phyloP scores from a whole-genome alignment of 2,329 filamentous ascomycete genomes.

The Coniella lustricola region DNA sequence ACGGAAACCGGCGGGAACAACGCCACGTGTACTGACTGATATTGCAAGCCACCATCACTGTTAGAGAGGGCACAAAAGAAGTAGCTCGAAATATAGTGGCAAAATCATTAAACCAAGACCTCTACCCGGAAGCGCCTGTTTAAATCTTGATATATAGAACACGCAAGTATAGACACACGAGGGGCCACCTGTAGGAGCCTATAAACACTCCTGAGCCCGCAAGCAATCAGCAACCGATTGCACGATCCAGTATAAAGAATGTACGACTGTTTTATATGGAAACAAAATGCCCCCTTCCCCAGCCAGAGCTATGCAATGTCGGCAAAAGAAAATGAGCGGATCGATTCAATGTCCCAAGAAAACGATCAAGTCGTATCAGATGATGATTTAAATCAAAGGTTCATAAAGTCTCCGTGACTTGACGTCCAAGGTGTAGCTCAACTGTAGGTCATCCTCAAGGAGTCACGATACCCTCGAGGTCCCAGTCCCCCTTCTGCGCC shows the following conservation, averaged over 20 bases:
- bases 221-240: no score
- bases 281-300: constrained; percentile 2
- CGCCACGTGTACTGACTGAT: no score
- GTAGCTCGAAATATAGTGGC: no score
- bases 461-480: constrained; percentile 35
- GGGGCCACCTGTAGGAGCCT: not conserved
- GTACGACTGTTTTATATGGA: constrained; percentile 3
- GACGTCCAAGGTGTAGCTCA: no score
- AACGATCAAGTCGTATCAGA: not conserved
- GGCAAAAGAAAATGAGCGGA: constrained; percentile 3
- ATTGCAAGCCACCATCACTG: no score
- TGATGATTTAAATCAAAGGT: not conserved
- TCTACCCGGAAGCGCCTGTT: no score
- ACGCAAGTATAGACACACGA: not conserved
- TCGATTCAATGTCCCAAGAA: not conserved
- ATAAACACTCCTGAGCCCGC: no score
- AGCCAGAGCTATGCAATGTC: constrained; percentile 12
- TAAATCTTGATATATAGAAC: not conserved
- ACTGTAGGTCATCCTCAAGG: not conserved
- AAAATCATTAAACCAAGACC: no score
- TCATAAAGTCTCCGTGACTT: not conserved
- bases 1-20: no score
- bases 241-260: not conserved
- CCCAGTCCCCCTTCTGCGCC: constrained; percentile 48
- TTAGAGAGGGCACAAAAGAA: no score